Evolutionary conservation across 257 asterid genomes (phyloP), one percentile per base, ranked within the genome.

Genomic region (Capsicum chinense): DNA sequence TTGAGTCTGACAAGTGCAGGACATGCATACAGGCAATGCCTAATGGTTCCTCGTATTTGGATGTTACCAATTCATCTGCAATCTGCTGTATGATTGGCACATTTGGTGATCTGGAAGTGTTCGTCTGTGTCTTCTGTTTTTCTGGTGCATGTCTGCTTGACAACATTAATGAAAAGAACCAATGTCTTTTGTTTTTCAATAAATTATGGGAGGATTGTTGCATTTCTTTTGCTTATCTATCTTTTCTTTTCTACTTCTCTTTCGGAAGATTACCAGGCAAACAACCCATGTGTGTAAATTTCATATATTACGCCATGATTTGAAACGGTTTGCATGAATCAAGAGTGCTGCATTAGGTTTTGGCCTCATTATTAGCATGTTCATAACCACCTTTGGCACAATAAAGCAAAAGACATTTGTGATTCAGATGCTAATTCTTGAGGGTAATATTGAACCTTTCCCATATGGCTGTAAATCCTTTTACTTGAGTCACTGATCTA

Each of bases 31-130:
- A 26, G 33, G 47, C 44, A 64, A 64, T 11, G 42, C 17, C 44
- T 1, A 21, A 64, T 11, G 47, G 71, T 47, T 19, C 79, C 16
- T n/a, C 5, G 33, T 71, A 71, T 47, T 47, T 71, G 79, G 10
- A 71, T 71, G 56, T 71, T n/a, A 44, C 33, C 79, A 70, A 44
- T 44, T 71, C 57, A n/a, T 71, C 59, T 73, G 47, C 16, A 73
- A 73, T 73, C 80, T 73, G 59, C 59, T 73, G 39, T 73, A 73
- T 67, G 76, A 68, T 68, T 68, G 59, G 76, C 76, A 15, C 76
- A 68, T 68, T 21, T 39, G 7, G 52, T 69, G 10, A 37, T 69
- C 79, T 47, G 57, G 14, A 19, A 50, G 39, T 15, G 56, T 21
- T 19, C 14, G 44, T 70, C 35, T 70, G 16, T 70, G 79, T 17